These are phyloP conservation scores for Vanrija pseudolonga DNA, from an alignment of 1,284 basidiomycete genomes.

Conservation along the genomic window DNA sequence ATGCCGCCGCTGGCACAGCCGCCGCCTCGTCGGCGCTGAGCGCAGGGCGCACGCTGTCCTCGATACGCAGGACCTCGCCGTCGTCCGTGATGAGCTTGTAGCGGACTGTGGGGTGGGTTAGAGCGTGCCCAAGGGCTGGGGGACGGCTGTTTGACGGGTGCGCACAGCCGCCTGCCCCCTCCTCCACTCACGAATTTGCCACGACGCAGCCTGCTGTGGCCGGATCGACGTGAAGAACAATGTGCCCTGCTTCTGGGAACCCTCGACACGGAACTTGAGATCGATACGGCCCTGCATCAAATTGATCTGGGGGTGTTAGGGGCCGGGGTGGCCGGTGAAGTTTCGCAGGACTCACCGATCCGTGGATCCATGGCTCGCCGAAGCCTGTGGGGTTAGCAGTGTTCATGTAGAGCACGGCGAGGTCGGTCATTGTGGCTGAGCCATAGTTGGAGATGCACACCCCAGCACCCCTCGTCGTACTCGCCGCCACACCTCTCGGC, in stretches of 20 bases:
- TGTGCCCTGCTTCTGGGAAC: constrained; percentile 42
- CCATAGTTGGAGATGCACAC: too few relatives aligned
- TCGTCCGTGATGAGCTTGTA: constrained; percentile 49
- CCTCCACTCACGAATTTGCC: constrained; percentile 42
- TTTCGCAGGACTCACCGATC: constrained; percentile 36
- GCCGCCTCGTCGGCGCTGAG: neutral
- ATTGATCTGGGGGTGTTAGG: constrained; percentile 33
- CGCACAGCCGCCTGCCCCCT: too few relatives aligned
- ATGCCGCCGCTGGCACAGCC: too few relatives aligned
- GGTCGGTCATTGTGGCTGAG: too few relatives aligned
- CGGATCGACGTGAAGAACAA: constrained; percentile 50
- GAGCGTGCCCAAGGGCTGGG: too few relatives aligned
- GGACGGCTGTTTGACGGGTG: too few relatives aligned
- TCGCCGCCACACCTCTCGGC: too few relatives aligned
- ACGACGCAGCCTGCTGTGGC: constrained; percentile 42
- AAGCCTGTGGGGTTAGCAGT: constrained; percentile 29
- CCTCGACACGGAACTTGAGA: constrained; percentile 45
- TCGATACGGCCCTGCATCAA: constrained; percentile 50
- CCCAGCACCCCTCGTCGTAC: too few relatives aligned
- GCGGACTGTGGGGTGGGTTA: constrained; percentile 31
- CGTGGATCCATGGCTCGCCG: constrained; percentile 49
- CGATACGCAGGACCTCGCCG: constrained; percentile 40
- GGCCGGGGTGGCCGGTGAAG: neutral
- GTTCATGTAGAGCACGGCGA: neutral
- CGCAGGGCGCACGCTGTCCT: constrained; percentile 21